Percentiles rank a stretch among this genome's conserved stretches.
Evolutionary conservation across 257 asterid species (phyloP).

Genomic region (Coffea canephora): DNA sequence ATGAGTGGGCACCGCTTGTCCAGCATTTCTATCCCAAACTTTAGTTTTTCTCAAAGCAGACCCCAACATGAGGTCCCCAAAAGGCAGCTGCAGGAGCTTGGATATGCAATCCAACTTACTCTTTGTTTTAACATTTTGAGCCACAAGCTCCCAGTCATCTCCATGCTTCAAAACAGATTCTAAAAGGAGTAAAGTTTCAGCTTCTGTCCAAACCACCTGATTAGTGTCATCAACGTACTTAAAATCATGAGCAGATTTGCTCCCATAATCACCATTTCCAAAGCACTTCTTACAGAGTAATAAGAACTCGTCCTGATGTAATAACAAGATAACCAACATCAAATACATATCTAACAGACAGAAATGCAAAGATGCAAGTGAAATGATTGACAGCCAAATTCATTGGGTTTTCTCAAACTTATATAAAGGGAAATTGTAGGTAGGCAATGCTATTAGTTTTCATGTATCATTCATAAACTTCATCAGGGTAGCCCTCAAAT

Average conservation of each 20-base stretch:
- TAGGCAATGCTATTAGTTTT: background rate
- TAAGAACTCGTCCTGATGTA: constrained; percentile 51
- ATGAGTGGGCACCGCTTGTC: constrained; percentile 33
- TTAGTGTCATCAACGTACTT: constrained; percentile 42
- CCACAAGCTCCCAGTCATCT: constrained; percentile 91
- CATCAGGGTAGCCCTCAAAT: too few species aligned
- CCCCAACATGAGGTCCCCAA: constrained; percentile 84
- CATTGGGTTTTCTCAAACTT: background rate
- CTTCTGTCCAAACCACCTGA: constrained; percentile 74
- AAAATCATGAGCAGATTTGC: constrained; percentile 60
- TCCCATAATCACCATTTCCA: constrained; percentile 51
- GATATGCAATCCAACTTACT: constrained; percentile 84
- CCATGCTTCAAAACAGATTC: constrained; percentile 92
- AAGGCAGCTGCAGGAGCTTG: constrained; percentile 83
- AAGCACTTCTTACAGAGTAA: constrained; percentile 79
- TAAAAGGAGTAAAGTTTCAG: constrained; percentile 75
- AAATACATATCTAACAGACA: constrained; percentile 11
- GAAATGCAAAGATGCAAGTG: background rate
- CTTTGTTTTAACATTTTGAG: constrained; percentile 70
- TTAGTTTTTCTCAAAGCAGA: constrained; percentile 42
- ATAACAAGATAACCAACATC: constrained; percentile 19
- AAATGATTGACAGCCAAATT: background rate
- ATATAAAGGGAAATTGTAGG: too few species aligned
- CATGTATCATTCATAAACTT: background rate
- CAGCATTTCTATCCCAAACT: constrained; percentile 39